These are phyloP conservation scores for Boechera retrofracta DNA, from an alignment of 345 rosid genomes.

Conservation along the genomic window DNA sequence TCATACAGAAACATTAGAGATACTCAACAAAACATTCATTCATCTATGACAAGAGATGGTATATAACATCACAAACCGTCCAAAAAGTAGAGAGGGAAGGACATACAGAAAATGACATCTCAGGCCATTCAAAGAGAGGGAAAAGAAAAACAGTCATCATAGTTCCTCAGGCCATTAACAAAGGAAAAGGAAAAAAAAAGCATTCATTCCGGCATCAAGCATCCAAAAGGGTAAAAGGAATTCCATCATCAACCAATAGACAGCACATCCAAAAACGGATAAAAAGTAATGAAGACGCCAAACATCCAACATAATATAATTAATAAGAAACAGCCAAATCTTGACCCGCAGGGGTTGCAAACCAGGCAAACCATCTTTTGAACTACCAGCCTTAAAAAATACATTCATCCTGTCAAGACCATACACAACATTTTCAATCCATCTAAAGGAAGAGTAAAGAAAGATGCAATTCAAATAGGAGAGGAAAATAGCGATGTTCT, in stretches of 20 bases:
- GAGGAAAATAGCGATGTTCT: conserved; percentile 10
- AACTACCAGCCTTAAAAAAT: conserved; percentile 46
- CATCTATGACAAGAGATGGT: conserved; percentile 18
- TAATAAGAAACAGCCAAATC: conserved; percentile 15
- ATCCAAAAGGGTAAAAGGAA: conserved; percentile 18
- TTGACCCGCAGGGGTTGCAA: conserved; percentile 21
- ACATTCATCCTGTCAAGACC: conserved; percentile 45
- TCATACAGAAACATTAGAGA: conserved; percentile 35
- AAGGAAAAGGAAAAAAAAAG: not conserved
- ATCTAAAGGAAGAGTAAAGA: conserved; percentile 39
- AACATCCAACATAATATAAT: conserved; percentile 23
- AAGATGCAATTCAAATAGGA: conserved; percentile 14
- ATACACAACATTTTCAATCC: conserved; percentile 42
- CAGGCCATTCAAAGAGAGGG: conserved; percentile 40
- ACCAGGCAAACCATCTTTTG: conserved; percentile 39
- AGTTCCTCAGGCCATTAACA: conserved; percentile 23
- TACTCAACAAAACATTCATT: conserved; percentile 24
- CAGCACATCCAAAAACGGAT: conserved; percentile 21
- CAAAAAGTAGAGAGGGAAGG: conserved; percentile 27
- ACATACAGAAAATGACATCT: conserved; percentile 25
- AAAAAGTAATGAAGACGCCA: not conserved
- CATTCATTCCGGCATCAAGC: conserved; percentile 33
- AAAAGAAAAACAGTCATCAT: conserved; percentile 25
- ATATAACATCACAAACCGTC: conserved; percentile 32
- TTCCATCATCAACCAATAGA: conserved; percentile 37